These are phyloP conservation scores for Suhomyces terraborum DNA, from an alignment of 1,139 yeast species.

Conservation along the genomic window DNA sequence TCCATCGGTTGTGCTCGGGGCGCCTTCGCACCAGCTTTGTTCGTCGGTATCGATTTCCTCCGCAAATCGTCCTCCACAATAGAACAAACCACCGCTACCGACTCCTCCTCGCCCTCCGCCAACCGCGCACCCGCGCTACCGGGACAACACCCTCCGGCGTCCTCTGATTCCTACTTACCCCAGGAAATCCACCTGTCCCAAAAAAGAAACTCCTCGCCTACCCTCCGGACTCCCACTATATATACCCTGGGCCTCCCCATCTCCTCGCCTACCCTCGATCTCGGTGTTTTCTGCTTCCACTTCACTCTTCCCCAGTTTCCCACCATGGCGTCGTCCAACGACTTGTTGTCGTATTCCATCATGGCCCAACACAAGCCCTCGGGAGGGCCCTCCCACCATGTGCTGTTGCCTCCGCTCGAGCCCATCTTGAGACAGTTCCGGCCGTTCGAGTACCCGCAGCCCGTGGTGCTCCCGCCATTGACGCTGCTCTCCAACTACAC, in stretches of 20 bases:
- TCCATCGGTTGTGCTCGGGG: too few relatives aligned
- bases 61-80: too few relatives aligned
- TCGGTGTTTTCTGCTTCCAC: not conserved
- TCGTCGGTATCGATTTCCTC: too few relatives aligned
- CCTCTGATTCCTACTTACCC: slow-evolving; percentile 8
- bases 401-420: slow-evolving; percentile 18
- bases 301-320: too few relatives aligned
- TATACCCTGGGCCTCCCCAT: not conserved
- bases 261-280: not conserved
- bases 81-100: not conserved
- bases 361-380: slow-evolving; percentile 26
- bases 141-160: not conserved
- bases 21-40: too few relatives aligned
- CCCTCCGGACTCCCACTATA: slow-evolving; percentile 2
- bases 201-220: slow-evolving; percentile 5
- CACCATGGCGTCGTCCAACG: slow-evolving; percentile 29
- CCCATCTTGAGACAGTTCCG: slow-evolving; percentile 16
- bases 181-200: slow-evolving; percentile 10
- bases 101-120: too few relatives aligned
- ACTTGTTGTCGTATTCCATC: slow-evolving; percentile 38
- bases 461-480: slow-evolving; percentile 11
- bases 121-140: not conserved
- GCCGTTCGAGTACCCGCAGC: slow-evolving; percentile 2
- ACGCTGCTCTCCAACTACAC: slow-evolving; percentile 13
- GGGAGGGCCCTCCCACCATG: slow-evolving; percentile 3